phyloP scores from a whole-genome alignment of 305 asterid species.

The Caryopteris hybrid region DNA sequence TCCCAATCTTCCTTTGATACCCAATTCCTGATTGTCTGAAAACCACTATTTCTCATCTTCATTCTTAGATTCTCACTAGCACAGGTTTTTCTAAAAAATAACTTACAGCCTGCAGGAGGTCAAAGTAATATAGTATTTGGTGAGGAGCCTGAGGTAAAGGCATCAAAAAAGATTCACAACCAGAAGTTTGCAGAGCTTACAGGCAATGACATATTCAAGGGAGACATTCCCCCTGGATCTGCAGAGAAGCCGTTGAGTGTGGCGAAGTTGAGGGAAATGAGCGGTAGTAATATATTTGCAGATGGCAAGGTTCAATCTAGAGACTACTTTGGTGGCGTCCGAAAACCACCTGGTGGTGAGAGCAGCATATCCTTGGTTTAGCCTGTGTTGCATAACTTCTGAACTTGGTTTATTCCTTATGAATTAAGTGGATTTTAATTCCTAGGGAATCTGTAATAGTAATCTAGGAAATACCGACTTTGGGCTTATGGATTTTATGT shows the following conservation, averaged over 20 bases:
- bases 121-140: slow-evolving; percentile 84
- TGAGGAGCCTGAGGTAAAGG: slow-evolving; percentile 62
- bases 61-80: no score
- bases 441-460: neutral
- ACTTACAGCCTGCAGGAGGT: slow-evolving; percentile 86
- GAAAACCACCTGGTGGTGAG: slow-evolving; percentile 89
- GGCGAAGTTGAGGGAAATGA: slow-evolving; percentile 83
- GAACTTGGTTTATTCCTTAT: neutral
- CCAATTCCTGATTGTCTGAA: neutral
- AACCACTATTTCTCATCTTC: neutral
- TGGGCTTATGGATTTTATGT: neutral
- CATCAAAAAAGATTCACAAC: slow-evolving; percentile 67
- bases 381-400: neutral
- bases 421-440: neutral
- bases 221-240: slow-evolving; percentile 63
- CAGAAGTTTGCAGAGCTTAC: slow-evolving; percentile 81
- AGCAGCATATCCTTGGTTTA: slow-evolving; percentile 79
- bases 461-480: neutral
- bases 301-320: slow-evolving; percentile 72
- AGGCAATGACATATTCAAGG: slow-evolving; percentile 83
- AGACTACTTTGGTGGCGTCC: slow-evolving; percentile 80
- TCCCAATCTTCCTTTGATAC: neutral
- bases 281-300: slow-evolving; percentile 71
- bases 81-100: neutral
- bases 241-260: slow-evolving; percentile 74